These are phyloP conservation scores for Phlebiopsis gigantea DNA, from an alignment of 768 basidiomycete species.

Conservation along the genomic window DNA sequence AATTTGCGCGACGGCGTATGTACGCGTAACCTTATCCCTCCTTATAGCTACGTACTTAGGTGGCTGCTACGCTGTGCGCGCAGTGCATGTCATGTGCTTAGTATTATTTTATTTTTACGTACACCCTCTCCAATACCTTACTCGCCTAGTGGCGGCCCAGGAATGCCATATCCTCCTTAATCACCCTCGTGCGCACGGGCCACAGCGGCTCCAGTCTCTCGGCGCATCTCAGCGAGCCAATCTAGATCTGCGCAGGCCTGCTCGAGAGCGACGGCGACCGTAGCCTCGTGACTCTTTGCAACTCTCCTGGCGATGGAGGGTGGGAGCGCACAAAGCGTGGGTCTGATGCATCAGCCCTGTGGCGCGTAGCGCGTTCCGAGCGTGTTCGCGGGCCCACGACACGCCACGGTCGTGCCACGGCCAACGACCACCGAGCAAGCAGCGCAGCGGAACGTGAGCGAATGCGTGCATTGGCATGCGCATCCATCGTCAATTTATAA, in stretches of 20 bases:
- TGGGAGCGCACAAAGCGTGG: background rate
- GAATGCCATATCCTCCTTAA: background rate
- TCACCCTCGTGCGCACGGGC: no score
- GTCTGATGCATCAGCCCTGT: conserved; percentile 1
- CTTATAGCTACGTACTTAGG: background rate
- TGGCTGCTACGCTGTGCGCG: background rate
- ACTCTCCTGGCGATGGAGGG: no score
- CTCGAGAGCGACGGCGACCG: no score
- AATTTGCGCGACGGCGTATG: background rate
- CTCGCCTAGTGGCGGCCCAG: background rate
- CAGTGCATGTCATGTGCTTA: background rate
- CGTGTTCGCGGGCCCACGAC: background rate
- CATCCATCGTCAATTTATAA: background rate
- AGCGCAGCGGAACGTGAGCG: conserved; percentile 2
- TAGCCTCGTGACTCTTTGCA: no score
- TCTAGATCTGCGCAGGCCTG: no score
- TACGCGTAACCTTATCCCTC: background rate
- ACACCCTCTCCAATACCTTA: background rate
- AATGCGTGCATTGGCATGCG: background rate
- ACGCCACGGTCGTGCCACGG: background rate
- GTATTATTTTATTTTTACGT: background rate
- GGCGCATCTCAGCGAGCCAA: conserved; percentile 6
- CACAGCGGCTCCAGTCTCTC: conserved; percentile 1
- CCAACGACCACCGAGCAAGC: background rate
- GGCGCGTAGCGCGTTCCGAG: background rate